Conservation (phyloP, 768 basidiomycete genomes). For the Glaciozyma martinii region DNA sequence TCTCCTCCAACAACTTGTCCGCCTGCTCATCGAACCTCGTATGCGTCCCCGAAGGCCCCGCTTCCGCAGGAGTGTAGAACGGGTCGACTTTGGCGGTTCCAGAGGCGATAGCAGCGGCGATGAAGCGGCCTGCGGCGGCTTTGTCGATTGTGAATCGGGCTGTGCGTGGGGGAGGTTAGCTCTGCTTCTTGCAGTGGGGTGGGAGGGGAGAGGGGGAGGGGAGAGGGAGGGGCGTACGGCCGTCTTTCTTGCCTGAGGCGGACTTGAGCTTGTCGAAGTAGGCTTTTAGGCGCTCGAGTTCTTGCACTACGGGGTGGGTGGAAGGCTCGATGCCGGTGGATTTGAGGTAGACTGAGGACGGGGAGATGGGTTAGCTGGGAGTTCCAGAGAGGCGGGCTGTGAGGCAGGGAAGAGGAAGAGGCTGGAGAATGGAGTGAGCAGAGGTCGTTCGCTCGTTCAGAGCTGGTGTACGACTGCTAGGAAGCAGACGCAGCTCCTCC, state of each 20-base stretch:
- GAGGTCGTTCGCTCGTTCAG: too few species aligned
- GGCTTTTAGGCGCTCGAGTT: constrained; percentile 57
- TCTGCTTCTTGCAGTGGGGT: neutral
- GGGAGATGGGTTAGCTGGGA: neutral
- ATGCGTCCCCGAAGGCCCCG: neutral
- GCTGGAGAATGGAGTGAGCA: neutral
- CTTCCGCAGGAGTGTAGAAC: constrained; percentile 10
- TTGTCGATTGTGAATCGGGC: constrained; percentile 57
- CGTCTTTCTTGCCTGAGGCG: neutral
- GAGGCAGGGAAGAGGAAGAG: neutral
- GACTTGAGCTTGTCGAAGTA: constrained; percentile 73
- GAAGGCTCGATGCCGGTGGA: constrained; percentile 68
- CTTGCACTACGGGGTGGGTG: constrained; percentile 59
- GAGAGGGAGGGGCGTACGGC: neutral
- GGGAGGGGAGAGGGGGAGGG: neutral
- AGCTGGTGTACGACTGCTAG: too few species aligned
- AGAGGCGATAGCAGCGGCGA: constrained; percentile 44
- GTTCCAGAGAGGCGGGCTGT: neutral
- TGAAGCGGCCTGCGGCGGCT: constrained; percentile 69
- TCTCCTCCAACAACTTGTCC: neutral
- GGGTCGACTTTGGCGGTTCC: constrained; percentile 13
- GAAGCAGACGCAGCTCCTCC: too few species aligned
- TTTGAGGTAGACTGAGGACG: constrained; percentile 62
- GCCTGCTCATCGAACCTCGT: neutral
- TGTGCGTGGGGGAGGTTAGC: constrained; percentile 31